Evolutionary conservation across 306 rosid genomes (phyloP).

Genomic region (Cucurbita maxima): DNA sequence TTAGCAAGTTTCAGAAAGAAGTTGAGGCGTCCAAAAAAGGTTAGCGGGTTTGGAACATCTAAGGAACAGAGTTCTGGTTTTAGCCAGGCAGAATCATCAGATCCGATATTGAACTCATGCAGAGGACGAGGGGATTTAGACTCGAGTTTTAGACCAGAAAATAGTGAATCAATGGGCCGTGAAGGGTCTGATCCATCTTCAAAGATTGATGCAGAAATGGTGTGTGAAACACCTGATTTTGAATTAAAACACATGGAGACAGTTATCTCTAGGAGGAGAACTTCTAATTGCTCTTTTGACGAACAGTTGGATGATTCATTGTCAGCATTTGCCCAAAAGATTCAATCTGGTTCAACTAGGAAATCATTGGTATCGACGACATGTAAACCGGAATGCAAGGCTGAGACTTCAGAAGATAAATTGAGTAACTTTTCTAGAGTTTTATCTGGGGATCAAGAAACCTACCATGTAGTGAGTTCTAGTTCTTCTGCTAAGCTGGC

Average conservation of each 20-base stretch:
- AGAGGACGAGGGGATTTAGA: conserved; percentile 15
- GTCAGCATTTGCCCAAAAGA: conserved; percentile 35
- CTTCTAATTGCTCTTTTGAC: conserved; percentile 20
- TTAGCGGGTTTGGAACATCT: conserved; percentile 32
- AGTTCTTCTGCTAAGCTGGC: conserved; percentile 16
- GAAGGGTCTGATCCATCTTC: conserved; percentile 16
- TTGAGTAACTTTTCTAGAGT: conserved; percentile 13
- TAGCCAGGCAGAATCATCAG: conserved; percentile 21
- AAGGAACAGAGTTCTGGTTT: conserved; percentile 25
- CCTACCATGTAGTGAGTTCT: conserved; percentile 13
- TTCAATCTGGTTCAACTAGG: conserved; percentile 30
- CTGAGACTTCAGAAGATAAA: conserved; percentile 23
- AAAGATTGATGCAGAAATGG: conserved; percentile 13
- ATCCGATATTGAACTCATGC: conserved; percentile 14
- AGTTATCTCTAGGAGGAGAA: conserved; percentile 12
- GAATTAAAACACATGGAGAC: conserved; percentile 11
- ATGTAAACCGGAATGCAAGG: conserved; percentile 25
- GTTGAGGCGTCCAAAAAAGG: conserved; percentile 79
- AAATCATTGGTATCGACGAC: conserved; percentile 21
- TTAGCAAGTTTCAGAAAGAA: conserved; percentile 86
- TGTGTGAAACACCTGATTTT: conserved; percentile 14
- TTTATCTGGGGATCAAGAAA: conserved; percentile 16
- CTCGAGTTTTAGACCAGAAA: conserved; percentile 10
- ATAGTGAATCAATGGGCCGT: not conserved
- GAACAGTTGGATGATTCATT: conserved; percentile 37